These are phyloP conservation scores for Boletus sp. DNA, from an alignment of 768 basidiomycete species.

Conservation along the genomic window DNA sequence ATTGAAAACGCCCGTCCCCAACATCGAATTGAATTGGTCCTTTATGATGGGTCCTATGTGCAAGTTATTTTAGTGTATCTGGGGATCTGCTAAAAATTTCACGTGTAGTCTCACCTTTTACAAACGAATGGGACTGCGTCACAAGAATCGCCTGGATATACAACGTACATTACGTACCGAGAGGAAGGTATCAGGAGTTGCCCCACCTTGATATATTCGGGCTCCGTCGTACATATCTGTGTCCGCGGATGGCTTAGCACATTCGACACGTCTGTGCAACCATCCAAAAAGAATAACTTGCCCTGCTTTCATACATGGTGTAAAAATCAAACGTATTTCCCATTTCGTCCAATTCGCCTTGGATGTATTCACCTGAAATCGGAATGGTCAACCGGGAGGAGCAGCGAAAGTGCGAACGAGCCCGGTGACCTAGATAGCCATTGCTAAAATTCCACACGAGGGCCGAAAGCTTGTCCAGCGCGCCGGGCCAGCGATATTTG, in stretches of 20 bases:
- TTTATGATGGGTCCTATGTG: constrained; percentile 24
- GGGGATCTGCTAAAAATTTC: no score
- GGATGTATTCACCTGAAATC: no score
- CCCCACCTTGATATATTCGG: constrained; percentile 40
- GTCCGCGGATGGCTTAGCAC: background rate
- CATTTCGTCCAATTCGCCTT: background rate
- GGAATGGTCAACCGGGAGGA: no score
- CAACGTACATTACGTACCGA: background rate
- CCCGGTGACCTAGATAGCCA: constrained; percentile 48
- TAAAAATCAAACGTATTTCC: constrained; percentile 26
- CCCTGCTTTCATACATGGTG: constrained; percentile 30
- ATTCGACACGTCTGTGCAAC: background rate
- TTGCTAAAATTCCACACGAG: constrained; percentile 39
- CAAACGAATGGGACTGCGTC: constrained; percentile 36
- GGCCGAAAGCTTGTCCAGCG: constrained; percentile 42
- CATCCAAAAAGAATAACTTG: background rate
- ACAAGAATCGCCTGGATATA: constrained; percentile 35
- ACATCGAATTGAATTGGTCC: constrained; percentile 27
- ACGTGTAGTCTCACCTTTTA: constrained; percentile 30
- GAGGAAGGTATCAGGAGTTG: background rate
- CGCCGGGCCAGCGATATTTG: constrained; percentile 41
- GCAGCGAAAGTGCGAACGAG: background rate
- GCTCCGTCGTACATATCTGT: constrained; percentile 39
- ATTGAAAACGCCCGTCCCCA: constrained; percentile 42
- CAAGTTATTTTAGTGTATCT: no score